A percentile compares a stretch with the other conserved stretches of the same genome.
Evolutionary conservation across 1,284 basidiomycete genomes (phyloP).

Genomic region (Boletus subluridellus): DNA sequence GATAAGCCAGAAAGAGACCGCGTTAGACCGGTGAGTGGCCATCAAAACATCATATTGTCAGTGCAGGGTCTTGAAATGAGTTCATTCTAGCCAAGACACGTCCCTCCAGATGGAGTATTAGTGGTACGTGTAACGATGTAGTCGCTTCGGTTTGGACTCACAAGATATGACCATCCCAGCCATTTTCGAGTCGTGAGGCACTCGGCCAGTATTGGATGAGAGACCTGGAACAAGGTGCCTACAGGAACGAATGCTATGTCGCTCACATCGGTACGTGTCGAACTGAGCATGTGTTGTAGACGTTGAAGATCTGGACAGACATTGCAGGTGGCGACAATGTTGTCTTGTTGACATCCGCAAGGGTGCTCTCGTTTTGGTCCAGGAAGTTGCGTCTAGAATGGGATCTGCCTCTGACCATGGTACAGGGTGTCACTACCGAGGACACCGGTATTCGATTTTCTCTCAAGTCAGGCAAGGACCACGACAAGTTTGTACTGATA

Average conservation of each 20-base stretch:
- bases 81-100: constrained; percentile 68
- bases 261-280: constrained; percentile 76
- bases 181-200: constrained; percentile 87
- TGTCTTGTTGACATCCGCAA: constrained; percentile 75
- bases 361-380: constrained; percentile 83
- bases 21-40: constrained; percentile 63
- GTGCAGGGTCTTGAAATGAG: background rate
- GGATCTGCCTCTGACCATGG: constrained; percentile 87
- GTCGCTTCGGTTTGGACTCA: background rate
- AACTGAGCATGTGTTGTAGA: constrained; percentile 1
- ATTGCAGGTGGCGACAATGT: constrained; percentile 81
- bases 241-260: constrained; percentile 83
- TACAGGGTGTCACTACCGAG: constrained; percentile 87
- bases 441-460: constrained; percentile 86
- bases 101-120: constrained; percentile 83
- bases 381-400: constrained; percentile 84
- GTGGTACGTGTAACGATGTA: constrained; percentile 49
- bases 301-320: constrained; percentile 44
- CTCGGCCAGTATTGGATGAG: constrained; percentile 95
- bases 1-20: constrained; percentile 91
- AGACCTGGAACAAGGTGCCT: constrained; percentile 86
- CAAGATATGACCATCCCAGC: constrained; percentile 41
- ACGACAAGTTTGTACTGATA: constrained; percentile 73
- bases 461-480: constrained; percentile 67
- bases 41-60: background rate